A percentile compares a stretch with the other conserved stretches of the same genome.
Conservation (phyloP, 495 filamentous ascomycete species). For the Tuber magnatum region DNA sequence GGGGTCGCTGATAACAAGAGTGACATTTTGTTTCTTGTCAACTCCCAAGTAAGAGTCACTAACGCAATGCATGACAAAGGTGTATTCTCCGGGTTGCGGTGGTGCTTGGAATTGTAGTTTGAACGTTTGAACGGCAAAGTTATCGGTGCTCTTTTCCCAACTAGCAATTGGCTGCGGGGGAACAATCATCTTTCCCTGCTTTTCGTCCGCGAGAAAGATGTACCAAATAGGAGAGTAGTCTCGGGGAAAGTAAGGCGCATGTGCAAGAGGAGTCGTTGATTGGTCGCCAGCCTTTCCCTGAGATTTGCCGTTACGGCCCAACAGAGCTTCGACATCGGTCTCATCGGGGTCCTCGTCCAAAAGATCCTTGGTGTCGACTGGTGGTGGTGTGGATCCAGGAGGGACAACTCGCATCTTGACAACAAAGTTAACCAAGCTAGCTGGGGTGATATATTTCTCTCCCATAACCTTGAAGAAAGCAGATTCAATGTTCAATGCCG, state of each 20-base stretch:
- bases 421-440: conserved; percentile 84
- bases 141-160: conserved; percentile 74
- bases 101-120: conserved; percentile 97
- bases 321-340: conserved; percentile 79
- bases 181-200: conserved; percentile 89
- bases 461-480: conserved; percentile 98
- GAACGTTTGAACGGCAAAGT: conserved; percentile 85
- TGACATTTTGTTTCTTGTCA: conserved; percentile 81
- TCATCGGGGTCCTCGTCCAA: conserved; percentile 90
- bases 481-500: conserved; percentile 75
- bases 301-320: conserved; percentile 67
- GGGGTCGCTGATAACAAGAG: conserved; percentile 79
- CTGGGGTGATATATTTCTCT: conserved; percentile 86
- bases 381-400: conserved; percentile 70
- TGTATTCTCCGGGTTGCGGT: conserved; percentile 83
- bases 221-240: conserved; percentile 88
- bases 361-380: conserved; percentile 67
- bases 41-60: conserved; percentile 93
- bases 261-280: conserved; percentile 68
- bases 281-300: conserved; percentile 47
- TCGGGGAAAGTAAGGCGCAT: conserved; percentile 80
- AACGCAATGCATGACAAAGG: conserved; percentile 82
- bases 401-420: conserved; percentile 92
- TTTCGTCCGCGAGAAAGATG: conserved; percentile 85
- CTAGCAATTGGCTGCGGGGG: conserved; percentile 84